Evolutionary conservation across 2,329 filamentous ascomycete species (phyloP), one percentile per base, ranked within the genome.

Genomic region (Fusarium sp.): DNA sequence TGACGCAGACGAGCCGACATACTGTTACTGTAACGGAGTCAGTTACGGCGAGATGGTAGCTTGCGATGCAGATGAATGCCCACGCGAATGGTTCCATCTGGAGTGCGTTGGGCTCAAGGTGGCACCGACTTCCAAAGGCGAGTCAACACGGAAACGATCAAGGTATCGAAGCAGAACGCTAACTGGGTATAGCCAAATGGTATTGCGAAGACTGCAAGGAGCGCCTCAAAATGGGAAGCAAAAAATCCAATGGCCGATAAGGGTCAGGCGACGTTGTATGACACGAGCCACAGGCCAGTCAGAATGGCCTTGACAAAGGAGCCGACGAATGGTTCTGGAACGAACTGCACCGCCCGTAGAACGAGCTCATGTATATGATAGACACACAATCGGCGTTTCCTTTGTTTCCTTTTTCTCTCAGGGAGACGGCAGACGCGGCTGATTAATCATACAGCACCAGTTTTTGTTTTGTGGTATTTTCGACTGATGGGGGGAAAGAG

Each of bases 31-130:
- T 73, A 89, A 92, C 67, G 84, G 88, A 43, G 87, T 92, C 50
- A 92, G 89, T 69, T 93, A 92, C 71, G 90, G 91, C 17, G 90
- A 92, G 76, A 93, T 93, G 91, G 89, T 93, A 38, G 91, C 88
- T 3, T 93, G 90, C 71, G 91, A 93, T 72, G 87, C 86, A 8
- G 84, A 88, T 56, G 84, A 85, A 44, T 93, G 91, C 75, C 83
- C 85, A 65, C 83, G 86, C 60, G 90, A 93, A 75, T 93, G 91
- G 91, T 94, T 93, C 78, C 91, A 93, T 80, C 77, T 95, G 45
- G 89, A 88, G 45, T 95, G 91, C 73, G 91, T 92, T 27, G 91
- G 91, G 23, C 76, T 95, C 68, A 90, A 89, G 68, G 89, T 89
- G 56, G 89, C 91, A 48, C 91, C 91, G n/a, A 88, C 85, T 54